Evolutionary conservation across 805 yeast genomes (phyloP), one percentile per base, ranked within the genome.

Genomic region (Pichia gijzeniarum): DNA sequence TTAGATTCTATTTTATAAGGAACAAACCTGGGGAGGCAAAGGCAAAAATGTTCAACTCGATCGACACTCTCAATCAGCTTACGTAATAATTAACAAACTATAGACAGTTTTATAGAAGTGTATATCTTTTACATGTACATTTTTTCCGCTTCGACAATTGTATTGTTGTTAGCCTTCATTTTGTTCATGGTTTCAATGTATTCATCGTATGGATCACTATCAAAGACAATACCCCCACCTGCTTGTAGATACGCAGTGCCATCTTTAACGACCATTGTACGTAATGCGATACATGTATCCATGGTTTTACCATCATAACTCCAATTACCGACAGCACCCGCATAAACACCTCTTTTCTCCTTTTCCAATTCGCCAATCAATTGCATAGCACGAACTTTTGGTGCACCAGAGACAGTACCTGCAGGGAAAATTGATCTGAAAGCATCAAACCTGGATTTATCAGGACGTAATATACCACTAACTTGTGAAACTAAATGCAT

Each of bases 271-370:
- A 93, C 89, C 99, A 93, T 91, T 0, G 99, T 93, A 68, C 99
- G 79, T 56, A 93, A 71, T 0, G 99, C 99, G 62, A 93, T 93
- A 68, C 99, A 93, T 1, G 98, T 93, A 61, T 93, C 95, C 98
- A 93, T 91, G 25, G 88, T 76, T 55, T 77, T 79, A n/a, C 91
- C 88, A 58, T 89, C 96, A 62, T 90, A 93, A 1, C 96, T 89
- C 96, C 97, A 93, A 62, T 85, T 85, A 7, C 99, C 99, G 17
- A 93, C 98, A 2, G 99, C 99, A 50, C 99, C 99, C 0, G 99
- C 99, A 61, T 93, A 93, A 8, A 91, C 90, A 38, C 98, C 99
- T 60, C 99, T 75, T 59, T 88, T 87, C 61, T 91, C 98, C 50
- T 78, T 75, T 62, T 93, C 99, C 40, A 91, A 69, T 62, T 87